Percentiles rank a stretch among this genome's conserved stretches.
These are phyloP conservation scores for Pouteria campechiana DNA, from an alignment of 179 eudicot species.

Conservation along the genomic window DNA sequence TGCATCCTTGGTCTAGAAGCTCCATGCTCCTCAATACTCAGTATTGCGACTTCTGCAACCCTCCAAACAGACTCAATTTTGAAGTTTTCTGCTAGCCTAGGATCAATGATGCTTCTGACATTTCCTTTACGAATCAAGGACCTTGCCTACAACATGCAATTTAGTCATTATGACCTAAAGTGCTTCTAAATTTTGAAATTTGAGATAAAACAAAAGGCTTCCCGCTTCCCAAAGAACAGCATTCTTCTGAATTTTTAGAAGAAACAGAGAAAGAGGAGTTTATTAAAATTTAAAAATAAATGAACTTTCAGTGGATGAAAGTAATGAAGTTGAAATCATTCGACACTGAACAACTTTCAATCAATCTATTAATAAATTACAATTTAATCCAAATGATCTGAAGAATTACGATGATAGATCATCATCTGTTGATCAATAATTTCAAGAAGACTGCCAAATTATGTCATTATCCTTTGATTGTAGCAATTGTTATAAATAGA, in stretches of 20 bases:
- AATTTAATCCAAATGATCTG: no score
- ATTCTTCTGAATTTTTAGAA: not conserved
- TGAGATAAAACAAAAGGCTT: no score
- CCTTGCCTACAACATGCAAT: constrained; percentile 52
- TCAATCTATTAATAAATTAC: no score
- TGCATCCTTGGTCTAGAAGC: constrained; percentile 80
- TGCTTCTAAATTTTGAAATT: no score
- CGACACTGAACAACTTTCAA: no score
- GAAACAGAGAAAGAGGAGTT: not conserved
- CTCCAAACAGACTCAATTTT: constrained; percentile 91
- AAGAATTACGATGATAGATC: no score
- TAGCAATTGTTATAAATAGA: no score
- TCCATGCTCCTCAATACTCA: constrained; percentile 69
- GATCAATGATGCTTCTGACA: constrained; percentile 80
- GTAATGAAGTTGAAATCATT: no score
- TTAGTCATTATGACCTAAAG: not conserved
- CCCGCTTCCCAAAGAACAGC: not conserved
- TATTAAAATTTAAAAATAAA: not conserved
- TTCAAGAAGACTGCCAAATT: no score
- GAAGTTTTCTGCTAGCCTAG: constrained; percentile 35
- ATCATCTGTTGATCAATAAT: no score
- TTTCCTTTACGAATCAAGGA: constrained; percentile 89
- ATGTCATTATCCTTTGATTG: no score
- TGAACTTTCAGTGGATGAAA: no score
- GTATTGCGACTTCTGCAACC: constrained; percentile 85